Percentiles rank a stretch among this genome's conserved stretches.
phyloP scores from a whole-genome alignment of 1,139 yeast genomes.

The Suhomyces bokatorum region DNA sequence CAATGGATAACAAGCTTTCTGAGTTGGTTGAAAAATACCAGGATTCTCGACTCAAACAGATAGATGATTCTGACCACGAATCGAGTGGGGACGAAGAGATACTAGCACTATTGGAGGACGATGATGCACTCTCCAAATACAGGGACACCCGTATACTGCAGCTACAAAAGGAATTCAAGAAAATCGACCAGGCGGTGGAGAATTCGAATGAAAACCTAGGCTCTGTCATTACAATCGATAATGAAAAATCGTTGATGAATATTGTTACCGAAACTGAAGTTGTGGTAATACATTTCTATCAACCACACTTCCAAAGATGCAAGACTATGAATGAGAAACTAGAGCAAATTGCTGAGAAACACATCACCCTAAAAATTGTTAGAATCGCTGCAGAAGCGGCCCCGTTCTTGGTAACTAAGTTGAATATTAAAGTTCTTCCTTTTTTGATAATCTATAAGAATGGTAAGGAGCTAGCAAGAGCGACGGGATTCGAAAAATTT shows the following conservation, averaged over 20 bases:
- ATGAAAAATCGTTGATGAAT: constrained; percentile 60
- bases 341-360: constrained; percentile 50
- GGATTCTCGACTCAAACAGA: constrained; percentile 29
- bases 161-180: constrained; percentile 44
- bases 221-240: constrained; percentile 34
- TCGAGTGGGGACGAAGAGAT: constrained; percentile 29
- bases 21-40: constrained; percentile 44
- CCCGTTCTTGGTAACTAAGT: constrained; percentile 67
- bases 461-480: constrained; percentile 58
- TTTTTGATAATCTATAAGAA: constrained; percentile 62
- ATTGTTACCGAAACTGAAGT: constrained; percentile 42
- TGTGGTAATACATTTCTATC: constrained; percentile 66
- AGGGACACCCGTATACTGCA: constrained; percentile 54
- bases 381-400: constrained; percentile 64
- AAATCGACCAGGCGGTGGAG: constrained; percentile 36
- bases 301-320: constrained; percentile 63
- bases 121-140: constrained; percentile 34
- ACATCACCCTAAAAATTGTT: constrained; percentile 55
- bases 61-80: constrained; percentile 32
- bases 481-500: constrained; percentile 68
- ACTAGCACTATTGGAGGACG: constrained; percentile 33
- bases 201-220: constrained; percentile 41
- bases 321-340: constrained; percentile 54
- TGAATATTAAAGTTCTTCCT: constrained; percentile 68
- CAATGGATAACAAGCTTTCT: constrained; percentile 36